These are phyloP conservation scores for Starmerella sirachaensis DNA, from an alignment of 805 yeast genomes.

Conservation along the genomic window DNA sequence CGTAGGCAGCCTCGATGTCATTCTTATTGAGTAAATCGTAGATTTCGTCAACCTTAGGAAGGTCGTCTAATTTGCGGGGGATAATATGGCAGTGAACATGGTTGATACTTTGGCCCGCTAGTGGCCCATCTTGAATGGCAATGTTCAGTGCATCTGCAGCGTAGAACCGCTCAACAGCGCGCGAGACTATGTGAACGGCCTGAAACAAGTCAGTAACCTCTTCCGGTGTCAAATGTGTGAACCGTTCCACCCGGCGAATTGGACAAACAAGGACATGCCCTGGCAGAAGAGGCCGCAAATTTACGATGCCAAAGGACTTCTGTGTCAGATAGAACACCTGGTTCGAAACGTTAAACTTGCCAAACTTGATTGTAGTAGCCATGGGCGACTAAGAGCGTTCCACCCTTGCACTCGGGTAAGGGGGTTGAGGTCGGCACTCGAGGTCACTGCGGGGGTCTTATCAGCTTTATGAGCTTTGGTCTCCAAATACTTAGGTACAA, in stretches of 20 bases:
- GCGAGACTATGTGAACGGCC: slow-evolving; percentile 59
- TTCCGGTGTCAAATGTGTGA: slow-evolving; percentile 57
- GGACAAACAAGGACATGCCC: slow-evolving; percentile 93
- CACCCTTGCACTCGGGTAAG: no score
- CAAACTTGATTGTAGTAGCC: slow-evolving; percentile 22
- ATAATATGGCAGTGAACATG: slow-evolving; percentile 90
- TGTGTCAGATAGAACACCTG: slow-evolving; percentile 42
- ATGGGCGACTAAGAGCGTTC: not conserved
- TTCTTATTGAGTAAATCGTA: slow-evolving; percentile 50
- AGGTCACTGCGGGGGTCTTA: no score
- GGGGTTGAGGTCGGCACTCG: no score
- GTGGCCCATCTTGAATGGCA: slow-evolving; percentile 93
- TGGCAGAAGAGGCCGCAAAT: slow-evolving; percentile 80
- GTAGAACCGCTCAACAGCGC: slow-evolving; percentile 52
- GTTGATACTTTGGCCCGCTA: slow-evolving; percentile 93
- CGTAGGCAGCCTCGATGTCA: slow-evolving; percentile 39
- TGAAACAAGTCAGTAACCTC: slow-evolving; percentile 67
- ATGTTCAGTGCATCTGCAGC: slow-evolving; percentile 76
- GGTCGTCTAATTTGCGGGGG: slow-evolving; percentile 53
- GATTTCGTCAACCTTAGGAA: slow-evolving; percentile 60
- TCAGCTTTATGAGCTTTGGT: no score
- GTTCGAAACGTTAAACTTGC: slow-evolving; percentile 25
- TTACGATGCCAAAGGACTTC: slow-evolving; percentile 73
- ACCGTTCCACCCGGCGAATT: slow-evolving; percentile 48
- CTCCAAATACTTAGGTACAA: no score